phyloP scores from a whole-genome alignment of 495 filamentous ascomycete species.

The Aspergillus baeticus region DNA sequence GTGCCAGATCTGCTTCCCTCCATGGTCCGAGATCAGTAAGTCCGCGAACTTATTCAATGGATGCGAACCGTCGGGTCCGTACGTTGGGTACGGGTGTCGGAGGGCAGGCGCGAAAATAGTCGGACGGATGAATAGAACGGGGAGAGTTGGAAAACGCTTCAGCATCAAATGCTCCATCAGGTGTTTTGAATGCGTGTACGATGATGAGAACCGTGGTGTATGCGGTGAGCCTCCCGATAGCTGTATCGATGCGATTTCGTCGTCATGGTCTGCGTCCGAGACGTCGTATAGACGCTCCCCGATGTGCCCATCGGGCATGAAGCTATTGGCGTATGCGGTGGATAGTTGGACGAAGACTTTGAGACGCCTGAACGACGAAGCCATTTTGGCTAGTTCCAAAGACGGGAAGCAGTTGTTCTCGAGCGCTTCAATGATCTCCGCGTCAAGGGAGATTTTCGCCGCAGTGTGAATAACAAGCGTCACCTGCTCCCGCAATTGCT shows the following conservation, averaged over 20 bases:
- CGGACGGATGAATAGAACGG: constrained; percentile 37
- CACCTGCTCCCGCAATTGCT: constrained; percentile 26
- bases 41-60: constrained; percentile 37
- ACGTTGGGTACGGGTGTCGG: constrained; percentile 36
- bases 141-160: constrained; percentile 28
- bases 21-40: constrained; percentile 26
- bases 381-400: constrained; percentile 32
- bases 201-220: constrained; percentile 28
- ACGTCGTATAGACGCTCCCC: constrained; percentile 29
- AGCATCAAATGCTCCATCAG: constrained; percentile 38
- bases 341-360: constrained; percentile 38
- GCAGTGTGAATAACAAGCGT: constrained; percentile 41
- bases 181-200: constrained; percentile 40
- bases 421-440: constrained; percentile 30
- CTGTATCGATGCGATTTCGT: constrained; percentile 32
- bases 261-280: constrained; percentile 29
- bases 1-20: constrained; percentile 34
- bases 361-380: constrained; percentile 28
- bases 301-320: constrained; percentile 35
- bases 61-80: constrained; percentile 34
- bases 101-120: constrained; percentile 42
- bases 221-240: constrained; percentile 19
- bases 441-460: constrained; percentile 35
- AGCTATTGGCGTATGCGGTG: constrained; percentile 38
- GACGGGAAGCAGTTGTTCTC: constrained; percentile 39